Conservation (phyloP, 2,329 filamentous ascomycete genomes). For the Orbilia blumenaviensis region DNA sequence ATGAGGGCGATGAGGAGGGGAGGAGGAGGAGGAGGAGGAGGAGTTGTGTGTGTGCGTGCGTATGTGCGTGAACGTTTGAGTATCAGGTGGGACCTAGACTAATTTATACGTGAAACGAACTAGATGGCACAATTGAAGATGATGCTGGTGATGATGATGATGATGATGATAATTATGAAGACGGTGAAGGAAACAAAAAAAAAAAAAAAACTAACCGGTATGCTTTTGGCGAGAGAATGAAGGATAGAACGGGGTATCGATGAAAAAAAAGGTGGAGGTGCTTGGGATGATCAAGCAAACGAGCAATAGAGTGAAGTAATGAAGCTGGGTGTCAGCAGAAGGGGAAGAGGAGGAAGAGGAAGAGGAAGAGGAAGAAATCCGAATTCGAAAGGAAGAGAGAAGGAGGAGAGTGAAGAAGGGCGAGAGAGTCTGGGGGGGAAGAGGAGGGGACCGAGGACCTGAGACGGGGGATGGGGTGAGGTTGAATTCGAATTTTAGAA, state of each 20-base stretch:
- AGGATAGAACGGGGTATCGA: not conserved
- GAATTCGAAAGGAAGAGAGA: constrained; percentile 26
- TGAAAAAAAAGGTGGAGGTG: constrained; percentile 27
- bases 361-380: constrained; percentile 23
- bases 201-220: not conserved
- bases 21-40: constrained; percentile 21
- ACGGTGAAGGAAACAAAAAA: not conserved
- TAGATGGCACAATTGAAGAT: not conserved
- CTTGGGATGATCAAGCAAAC: no score
- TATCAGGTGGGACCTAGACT: no score
- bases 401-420: constrained; percentile 2
- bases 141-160: not conserved
- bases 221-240: constrained; percentile 24
- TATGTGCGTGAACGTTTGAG: no score
- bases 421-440: not conserved
- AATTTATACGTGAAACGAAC: no score
- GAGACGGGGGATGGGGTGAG: not conserved
- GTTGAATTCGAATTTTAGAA: constrained; percentile 24
- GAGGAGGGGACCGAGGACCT: not conserved
- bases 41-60: no score
- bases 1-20: constrained; percentile 31
- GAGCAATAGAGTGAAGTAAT: constrained; percentile 15
- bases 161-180: not conserved
- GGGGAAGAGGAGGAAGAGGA: constrained; percentile 32
- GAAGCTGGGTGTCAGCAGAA: constrained; percentile 25